Conservation (phyloP, 2,329 filamentous ascomycete genomes). For the Lecanicillium sp. region DNA sequence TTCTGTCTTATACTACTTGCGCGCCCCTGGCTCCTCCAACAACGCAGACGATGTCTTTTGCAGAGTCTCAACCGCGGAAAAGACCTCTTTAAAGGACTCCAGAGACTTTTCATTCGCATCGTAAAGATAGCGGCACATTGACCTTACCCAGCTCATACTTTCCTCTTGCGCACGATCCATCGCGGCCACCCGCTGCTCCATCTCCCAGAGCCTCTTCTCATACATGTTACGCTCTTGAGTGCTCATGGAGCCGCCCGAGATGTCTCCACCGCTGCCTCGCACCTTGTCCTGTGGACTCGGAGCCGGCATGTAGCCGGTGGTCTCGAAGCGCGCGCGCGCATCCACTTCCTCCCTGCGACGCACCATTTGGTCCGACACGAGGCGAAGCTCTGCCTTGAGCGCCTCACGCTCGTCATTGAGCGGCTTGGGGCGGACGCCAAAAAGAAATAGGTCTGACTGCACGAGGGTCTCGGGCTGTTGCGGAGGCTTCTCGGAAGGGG, state of each 20-base stretch:
- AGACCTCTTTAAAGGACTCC: not conserved
- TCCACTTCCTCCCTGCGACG: not conserved
- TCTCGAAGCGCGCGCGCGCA: not conserved
- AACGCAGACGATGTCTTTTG: not conserved
- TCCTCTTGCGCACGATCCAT: not conserved
- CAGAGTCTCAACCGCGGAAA: not conserved
- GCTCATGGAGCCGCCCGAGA: no score
- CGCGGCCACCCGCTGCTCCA: not conserved
- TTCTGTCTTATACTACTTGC: no score
- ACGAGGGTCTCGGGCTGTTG: not conserved
- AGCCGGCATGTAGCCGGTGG: not conserved
- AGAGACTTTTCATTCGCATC: constrained; percentile 7
- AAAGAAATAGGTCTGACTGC: not conserved
- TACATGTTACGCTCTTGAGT: not conserved
- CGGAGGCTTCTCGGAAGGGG: no score
- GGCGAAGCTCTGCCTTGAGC: not conserved
- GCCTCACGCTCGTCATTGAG: no score
- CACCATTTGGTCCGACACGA: not conserved
- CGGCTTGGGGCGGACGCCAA: not conserved
- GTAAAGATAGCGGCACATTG: constrained; percentile 3
- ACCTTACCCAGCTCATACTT: not conserved
- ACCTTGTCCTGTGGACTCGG: no score
- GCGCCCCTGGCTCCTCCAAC: not conserved
- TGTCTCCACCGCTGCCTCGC: no score
- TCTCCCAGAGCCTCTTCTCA: not conserved